Percentiles rank a stretch among this genome's conserved stretches.
Conservation (phyloP, 2,329 filamentous ascomycete genomes). For the Arthrobotrys pseudoclavata region DNA sequence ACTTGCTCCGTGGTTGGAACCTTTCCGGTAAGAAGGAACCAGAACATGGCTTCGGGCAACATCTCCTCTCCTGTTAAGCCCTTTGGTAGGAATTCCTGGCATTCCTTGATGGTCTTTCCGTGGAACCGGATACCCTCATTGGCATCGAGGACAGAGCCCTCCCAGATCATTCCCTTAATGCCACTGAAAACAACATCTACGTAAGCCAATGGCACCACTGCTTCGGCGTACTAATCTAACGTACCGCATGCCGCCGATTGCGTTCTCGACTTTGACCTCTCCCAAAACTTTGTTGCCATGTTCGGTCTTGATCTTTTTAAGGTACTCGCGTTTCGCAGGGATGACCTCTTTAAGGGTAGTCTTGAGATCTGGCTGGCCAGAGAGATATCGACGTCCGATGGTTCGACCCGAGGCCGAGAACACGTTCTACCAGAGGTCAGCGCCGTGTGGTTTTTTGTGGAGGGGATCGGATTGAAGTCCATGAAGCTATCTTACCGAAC, state of each 20-base stretch:
- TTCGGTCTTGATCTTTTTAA: conserved; percentile 88
- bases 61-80: conserved; percentile 93
- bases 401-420: conserved; percentile 33
- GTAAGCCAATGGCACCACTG: not conserved
- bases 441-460: not conserved
- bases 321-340: conserved; percentile 89
- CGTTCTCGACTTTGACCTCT: conserved; percentile 93
- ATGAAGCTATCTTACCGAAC: conserved; percentile 24
- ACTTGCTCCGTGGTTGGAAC: conserved; percentile 87
- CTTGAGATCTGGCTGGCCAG: conserved; percentile 89
- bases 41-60: conserved; percentile 99
- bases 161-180: conserved; percentile 98
- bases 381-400: conserved; percentile 65
- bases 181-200: conserved; percentile 70
- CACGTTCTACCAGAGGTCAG: conserved; percentile 31
- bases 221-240: conserved; percentile 1
- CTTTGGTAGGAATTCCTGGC: conserved; percentile 92
- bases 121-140: conserved; percentile 99
- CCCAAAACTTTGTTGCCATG: conserved; percentile 86
- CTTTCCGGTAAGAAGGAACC: conserved; percentile 93
- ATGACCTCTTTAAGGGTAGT: conserved; percentile 85
- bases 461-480: conserved; percentile 1
- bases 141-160: conserved; percentile 95
- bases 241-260: conserved; percentile 91
- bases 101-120: conserved; percentile 97